Evolutionary conservation across 2,329 filamentous ascomycete species (phyloP).

Genomic region (Cytospora leucostoma): DNA sequence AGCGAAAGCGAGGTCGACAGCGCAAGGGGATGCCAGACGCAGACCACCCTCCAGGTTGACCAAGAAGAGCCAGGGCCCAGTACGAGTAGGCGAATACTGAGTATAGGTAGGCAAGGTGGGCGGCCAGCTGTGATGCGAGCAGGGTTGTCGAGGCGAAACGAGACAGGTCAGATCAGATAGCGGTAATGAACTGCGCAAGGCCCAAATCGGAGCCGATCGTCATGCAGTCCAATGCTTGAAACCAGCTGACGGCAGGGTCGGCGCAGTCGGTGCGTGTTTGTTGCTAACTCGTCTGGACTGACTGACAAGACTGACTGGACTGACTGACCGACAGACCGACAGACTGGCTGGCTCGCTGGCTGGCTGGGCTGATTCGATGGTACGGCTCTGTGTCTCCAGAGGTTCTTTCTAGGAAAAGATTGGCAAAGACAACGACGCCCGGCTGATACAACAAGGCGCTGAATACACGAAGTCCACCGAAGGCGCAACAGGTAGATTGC

Average conservation of each 20-base stretch:
- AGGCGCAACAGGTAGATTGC: neutral
- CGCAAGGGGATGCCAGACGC: conserved; percentile 23
- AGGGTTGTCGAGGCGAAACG: conserved; percentile 26
- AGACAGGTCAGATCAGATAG: conserved; percentile 15
- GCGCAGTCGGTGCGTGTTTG: conserved; percentile 14
- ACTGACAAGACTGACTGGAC: conserved; percentile 3
- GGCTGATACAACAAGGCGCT: conserved; percentile 22
- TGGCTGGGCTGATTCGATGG: conserved; percentile 20
- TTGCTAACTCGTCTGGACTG: conserved; percentile 19
- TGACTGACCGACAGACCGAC: neutral
- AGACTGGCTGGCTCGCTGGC: too few relatives aligned
- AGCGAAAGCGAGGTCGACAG: conserved; percentile 25
- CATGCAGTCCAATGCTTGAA: conserved; percentile 11
- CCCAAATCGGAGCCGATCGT: conserved; percentile 9
- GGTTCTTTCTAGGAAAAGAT: conserved; percentile 20
- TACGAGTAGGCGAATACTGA: too few relatives aligned
- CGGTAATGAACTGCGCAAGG: conserved; percentile 13
- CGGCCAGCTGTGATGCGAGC: conserved; percentile 8
- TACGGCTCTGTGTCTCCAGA: conserved; percentile 25
- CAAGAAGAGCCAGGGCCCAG: conserved; percentile 10
- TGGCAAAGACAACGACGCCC: conserved; percentile 12
- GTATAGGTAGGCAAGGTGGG: neutral
- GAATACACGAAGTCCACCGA: conserved; percentile 17
- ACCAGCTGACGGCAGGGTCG: conserved; percentile 19
- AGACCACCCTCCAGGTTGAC: conserved; percentile 16